Evolutionary conservation across 1,284 basidiomycete species (phyloP).

Genomic region (Ustilago trichophora): DNA sequence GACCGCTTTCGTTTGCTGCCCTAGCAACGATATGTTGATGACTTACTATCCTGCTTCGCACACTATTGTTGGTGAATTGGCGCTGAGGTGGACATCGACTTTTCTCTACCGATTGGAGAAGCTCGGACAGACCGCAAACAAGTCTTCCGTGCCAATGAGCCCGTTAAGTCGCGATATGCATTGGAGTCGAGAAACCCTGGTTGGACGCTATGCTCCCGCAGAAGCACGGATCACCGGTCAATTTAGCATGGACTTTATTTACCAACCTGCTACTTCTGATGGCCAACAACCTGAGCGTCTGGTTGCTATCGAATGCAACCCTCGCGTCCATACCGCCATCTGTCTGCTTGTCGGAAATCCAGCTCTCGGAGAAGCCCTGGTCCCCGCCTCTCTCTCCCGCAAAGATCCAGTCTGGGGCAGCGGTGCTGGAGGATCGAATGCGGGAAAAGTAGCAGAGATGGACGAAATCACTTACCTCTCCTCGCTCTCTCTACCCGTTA

Average conservation of each 20-base stretch:
- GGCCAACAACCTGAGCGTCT: slow-evolving; percentile 59
- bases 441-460: slow-evolving; percentile 1
- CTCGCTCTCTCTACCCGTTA: slow-evolving; percentile 28
- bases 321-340: slow-evolving; percentile 68
- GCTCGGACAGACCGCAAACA: neutral
- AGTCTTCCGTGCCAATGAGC: neutral
- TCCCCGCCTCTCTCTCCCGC: slow-evolving; percentile 11
- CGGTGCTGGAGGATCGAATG: neutral
- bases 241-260: slow-evolving; percentile 69
- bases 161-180: neutral
- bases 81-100: slow-evolving; percentile 66
- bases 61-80: slow-evolving; percentile 60
- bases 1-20: slow-evolving; percentile 69
- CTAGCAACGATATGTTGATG: slow-evolving; percentile 69
- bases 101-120: slow-evolving; percentile 63
- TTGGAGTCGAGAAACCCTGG: slow-evolving; percentile 30
- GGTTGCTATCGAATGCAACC: slow-evolving; percentile 69
- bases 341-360: slow-evolving; percentile 64
- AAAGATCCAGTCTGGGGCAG: neutral
- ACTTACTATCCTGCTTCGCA: slow-evolving; percentile 67
- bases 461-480: slow-evolving; percentile 38
- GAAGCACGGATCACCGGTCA: slow-evolving; percentile 66
- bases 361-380: slow-evolving; percentile 25
- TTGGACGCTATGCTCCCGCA: slow-evolving; percentile 19
- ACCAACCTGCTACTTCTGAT: slow-evolving; percentile 55